Evolutionary conservation across 2,329 filamentous ascomycete genomes (phyloP).

Genomic region (Claviceps pazoutovae): DNA sequence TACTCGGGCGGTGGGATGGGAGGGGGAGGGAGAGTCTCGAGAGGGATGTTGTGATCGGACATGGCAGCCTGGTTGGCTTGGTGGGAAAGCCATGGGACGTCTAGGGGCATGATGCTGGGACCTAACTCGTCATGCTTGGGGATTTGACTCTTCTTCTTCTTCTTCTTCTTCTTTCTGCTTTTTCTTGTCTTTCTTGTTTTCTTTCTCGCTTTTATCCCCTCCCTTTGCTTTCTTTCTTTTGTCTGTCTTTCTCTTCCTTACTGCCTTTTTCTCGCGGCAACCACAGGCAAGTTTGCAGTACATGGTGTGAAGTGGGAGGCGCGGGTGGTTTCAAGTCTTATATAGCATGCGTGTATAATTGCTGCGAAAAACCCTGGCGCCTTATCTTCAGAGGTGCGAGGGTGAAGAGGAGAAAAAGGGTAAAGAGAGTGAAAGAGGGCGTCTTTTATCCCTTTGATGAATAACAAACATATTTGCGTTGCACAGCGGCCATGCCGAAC

Average conservation of each 20-base stretch:
- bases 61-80: neutral
- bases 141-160: neutral
- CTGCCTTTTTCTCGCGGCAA: no score
- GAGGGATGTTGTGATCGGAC: neutral
- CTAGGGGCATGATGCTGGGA: neutral
- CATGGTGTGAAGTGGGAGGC: no score
- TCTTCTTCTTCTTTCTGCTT: neutral
- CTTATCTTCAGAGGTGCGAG: no score
- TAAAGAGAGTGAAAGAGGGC: no score
- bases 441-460: no score
- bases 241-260: neutral
- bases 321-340: no score
- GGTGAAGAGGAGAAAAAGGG: no score
- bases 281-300: no score
- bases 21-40: neutral
- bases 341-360: no score
- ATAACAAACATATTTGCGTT: no score
- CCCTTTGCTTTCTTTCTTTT: neutral
- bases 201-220: neutral
- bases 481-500: no score
- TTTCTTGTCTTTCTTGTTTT: neutral
- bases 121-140: neutral
- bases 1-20: slow-evolving; percentile 1
- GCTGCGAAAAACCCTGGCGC: no score
- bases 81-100: neutral